These are phyloP conservation scores for Aspergillus phoenicis DNA, from an alignment of 2,329 filamentous ascomycete species.

Conservation along the genomic window DNA sequence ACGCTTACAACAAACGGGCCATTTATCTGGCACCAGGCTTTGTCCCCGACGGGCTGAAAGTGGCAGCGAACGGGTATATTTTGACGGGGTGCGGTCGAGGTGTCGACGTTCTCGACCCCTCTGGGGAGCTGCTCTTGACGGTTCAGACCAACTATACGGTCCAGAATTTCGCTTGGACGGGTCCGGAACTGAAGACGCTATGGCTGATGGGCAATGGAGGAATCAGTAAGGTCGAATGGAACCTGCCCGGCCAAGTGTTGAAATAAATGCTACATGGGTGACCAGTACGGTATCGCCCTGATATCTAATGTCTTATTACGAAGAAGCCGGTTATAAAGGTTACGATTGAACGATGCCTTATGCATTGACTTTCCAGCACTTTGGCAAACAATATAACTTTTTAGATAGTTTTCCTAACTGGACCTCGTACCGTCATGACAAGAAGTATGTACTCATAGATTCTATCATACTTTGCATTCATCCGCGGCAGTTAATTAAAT, in stretches of 20 bases:
- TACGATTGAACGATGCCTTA: not conserved
- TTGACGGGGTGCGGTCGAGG: conserved; percentile 44
- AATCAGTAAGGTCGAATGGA: conserved; percentile 43
- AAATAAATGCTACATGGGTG: conserved; percentile 4
- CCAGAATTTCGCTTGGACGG: conserved; percentile 50
- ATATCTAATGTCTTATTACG: not conserved
- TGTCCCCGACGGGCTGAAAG: conserved; percentile 48
- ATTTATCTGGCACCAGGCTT: conserved; percentile 45
- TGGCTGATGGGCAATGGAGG: conserved; percentile 47
- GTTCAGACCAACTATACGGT: conserved; percentile 50
- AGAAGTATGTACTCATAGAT: not conserved
- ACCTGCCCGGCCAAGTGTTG: conserved; percentile 37
- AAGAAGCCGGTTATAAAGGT: not conserved
- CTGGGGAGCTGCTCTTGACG: conserved; percentile 41
- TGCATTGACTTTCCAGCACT: not conserved
- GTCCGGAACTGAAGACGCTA: conserved; percentile 40
- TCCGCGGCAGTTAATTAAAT: too few relatives aligned
- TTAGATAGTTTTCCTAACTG: not conserved
- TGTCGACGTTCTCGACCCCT: conserved; percentile 44
- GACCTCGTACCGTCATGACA: not conserved
- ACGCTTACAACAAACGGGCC: conserved; percentile 42
- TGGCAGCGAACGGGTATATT: conserved; percentile 45
- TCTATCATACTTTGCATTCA: not conserved
- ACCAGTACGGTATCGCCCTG: not conserved
- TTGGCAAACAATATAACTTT: not conserved